Percentiles rank a stretch among this genome's conserved stretches.
These are phyloP conservation scores for Escallonia rubra DNA, from an alignment of 129 eudicot species.

Conservation along the genomic window DNA sequence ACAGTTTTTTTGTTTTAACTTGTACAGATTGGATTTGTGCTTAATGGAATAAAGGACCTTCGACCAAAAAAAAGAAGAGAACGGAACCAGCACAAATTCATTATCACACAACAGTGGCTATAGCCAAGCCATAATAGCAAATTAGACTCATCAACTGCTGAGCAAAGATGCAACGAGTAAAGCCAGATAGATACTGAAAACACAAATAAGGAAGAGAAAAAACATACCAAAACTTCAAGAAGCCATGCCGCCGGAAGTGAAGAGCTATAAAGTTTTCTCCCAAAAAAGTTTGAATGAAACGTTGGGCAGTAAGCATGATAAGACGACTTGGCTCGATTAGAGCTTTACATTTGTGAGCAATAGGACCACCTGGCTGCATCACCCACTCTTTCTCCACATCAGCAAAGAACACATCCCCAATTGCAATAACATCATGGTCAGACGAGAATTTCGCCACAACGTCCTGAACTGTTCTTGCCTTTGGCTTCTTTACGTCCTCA, in stretches of 20 bases:
- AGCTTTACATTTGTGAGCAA: constrained; percentile 81
- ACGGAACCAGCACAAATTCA: too few species aligned
- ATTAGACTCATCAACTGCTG: too few species aligned
- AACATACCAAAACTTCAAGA: constrained; percentile 87
- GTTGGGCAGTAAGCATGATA: constrained; percentile 87
- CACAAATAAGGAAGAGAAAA: neutral
- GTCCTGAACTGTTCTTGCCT: constrained; percentile 53
- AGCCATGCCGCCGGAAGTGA: constrained; percentile 95
- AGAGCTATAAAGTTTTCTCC: constrained; percentile 78
- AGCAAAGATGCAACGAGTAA: neutral
- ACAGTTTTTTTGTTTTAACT: too few species aligned
- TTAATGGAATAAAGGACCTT: too few species aligned
- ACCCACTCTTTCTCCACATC: constrained; percentile 90
- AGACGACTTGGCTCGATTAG: constrained; percentile 81
- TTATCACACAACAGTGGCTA: too few species aligned
- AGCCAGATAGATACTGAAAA: neutral
- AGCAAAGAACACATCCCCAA: constrained; percentile 98
- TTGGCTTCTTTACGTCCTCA: constrained; percentile 91
- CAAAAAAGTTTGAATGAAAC: constrained; percentile 82
- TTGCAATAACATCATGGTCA: constrained; percentile 70
- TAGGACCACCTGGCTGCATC: constrained; percentile 97
- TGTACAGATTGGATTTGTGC: too few species aligned
- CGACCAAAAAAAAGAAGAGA: too few species aligned
- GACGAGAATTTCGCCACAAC: constrained; percentile 61
- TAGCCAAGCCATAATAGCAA: too few species aligned